A percentile compares a stretch with the other conserved stretches of the same genome.
Evolutionary conservation across 1,139 yeast species (phyloP).

Genomic region (Taiozyma onychis): DNA sequence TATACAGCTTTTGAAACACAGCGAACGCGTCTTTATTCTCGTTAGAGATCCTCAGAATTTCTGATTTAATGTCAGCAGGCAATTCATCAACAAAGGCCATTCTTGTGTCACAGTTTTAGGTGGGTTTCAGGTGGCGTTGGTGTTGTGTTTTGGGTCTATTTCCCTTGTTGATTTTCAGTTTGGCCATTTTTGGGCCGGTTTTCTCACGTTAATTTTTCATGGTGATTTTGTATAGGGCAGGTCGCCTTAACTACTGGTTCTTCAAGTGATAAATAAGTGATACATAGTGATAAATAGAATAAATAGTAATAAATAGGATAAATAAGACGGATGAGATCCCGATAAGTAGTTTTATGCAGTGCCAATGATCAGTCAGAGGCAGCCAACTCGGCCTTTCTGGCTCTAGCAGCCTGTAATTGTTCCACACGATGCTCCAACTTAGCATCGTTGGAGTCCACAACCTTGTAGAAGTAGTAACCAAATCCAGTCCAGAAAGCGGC

Average conservation of each 20-base stretch:
- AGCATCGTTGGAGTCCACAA: constrained; percentile 32
- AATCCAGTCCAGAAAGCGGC: constrained; percentile 35
- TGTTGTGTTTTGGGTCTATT: background rate
- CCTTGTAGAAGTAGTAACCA: constrained; percentile 31
- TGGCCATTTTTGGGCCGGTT: background rate
- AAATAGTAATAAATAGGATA: constrained; percentile 1
- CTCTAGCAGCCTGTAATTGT: constrained; percentile 31
- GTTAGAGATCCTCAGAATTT: constrained; percentile 16
- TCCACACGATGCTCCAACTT: constrained; percentile 30
- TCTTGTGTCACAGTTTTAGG: background rate
- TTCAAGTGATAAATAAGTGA: background rate
- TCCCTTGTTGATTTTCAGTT: background rate
- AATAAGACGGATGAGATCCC: background rate
- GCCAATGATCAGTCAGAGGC: background rate
- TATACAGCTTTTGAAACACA: constrained; percentile 28
- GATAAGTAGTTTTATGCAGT: background rate
- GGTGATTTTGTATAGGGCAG: background rate
- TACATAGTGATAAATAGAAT: background rate
- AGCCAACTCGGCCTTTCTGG: constrained; percentile 11
- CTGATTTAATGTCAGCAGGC: constrained; percentile 15
- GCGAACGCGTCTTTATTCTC: constrained; percentile 16
- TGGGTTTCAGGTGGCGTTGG: background rate
- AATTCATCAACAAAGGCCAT: constrained; percentile 22
- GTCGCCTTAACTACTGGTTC: background rate
- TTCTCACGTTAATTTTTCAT: background rate